Conservation (phyloP, 768 basidiomycete genomes). For the Pholiota molesta region DNA sequence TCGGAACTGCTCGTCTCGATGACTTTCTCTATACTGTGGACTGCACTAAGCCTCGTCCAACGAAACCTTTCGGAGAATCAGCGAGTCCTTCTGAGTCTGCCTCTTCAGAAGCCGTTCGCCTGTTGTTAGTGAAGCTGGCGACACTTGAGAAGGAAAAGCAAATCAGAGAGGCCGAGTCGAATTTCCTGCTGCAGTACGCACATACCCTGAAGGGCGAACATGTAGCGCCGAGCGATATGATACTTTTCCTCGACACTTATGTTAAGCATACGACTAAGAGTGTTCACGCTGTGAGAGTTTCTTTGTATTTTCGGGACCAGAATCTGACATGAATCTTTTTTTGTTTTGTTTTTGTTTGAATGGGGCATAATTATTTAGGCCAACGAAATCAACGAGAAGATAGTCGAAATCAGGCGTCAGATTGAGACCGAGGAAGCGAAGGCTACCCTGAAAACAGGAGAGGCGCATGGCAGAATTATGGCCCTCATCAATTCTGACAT, state of each 20-base stretch:
- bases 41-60: slow-evolving; percentile 20
- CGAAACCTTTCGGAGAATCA: not conserved
- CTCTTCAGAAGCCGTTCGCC: slow-evolving; percentile 37
- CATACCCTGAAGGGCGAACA: slow-evolving; percentile 47
- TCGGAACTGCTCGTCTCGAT: slow-evolving; percentile 49
- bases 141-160: slow-evolving; percentile 39
- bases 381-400: slow-evolving; percentile 39
- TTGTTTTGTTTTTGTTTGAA: not conserved
- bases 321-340: no score
- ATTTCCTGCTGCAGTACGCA: slow-evolving; percentile 46
- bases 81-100: not conserved
- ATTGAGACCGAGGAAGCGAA: slow-evolving; percentile 40
- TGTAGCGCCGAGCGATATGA: slow-evolving; percentile 39
- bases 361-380: slow-evolving; percentile 24
- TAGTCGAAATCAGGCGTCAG: slow-evolving; percentile 40
- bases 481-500: slow-evolving; percentile 46
- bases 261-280: slow-evolving; percentile 39
- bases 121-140: slow-evolving; percentile 36
- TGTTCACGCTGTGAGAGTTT: slow-evolving; percentile 30
- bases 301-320: not conserved
- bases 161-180: slow-evolving; percentile 42
- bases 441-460: slow-evolving; percentile 36
- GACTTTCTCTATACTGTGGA: slow-evolving; percentile 55
- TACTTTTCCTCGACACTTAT: slow-evolving; percentile 43
- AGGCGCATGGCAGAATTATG: slow-evolving; percentile 36